Evolutionary conservation across 176 grass and related monocot species (phyloP), one percentile per base, ranked within the genome.

Genomic region (Aegilops bicornis): DNA sequence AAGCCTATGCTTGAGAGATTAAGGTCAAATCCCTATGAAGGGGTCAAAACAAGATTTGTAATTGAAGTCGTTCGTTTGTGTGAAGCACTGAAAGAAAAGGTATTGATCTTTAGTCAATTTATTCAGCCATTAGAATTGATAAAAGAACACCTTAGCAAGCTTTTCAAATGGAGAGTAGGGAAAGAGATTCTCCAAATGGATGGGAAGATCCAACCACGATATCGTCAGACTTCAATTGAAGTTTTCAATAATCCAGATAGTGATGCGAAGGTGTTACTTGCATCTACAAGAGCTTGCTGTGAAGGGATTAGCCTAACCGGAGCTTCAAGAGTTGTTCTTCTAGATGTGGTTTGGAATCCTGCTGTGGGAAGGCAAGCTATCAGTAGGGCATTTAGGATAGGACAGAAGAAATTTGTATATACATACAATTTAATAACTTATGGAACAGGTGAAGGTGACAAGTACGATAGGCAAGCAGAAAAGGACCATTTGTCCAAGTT

Each of bases 331-430:
- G 91, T 98, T 92, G 88, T 98, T 74, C 89, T 98, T 82, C 83
- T 98, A 78, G 96, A 98, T 87, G 93, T 95, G 77, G 93, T 94
- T 81, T 94, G 93, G 96, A 98, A 98, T 73, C 96, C 93, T 20
- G 91, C 96, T 73, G 91, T 95, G 64, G 91, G 86, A 40, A 88
- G 91, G 71, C 96, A 98, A 89, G 96, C 96, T 76, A 94, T 95
- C 78, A 94, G 93, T 36, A 86, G 93, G 82, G 96, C 96, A 23
- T 98, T 86, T 79, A 91, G 96, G 79, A 90, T 94, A 37, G 96
- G 96, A 17, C 96, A 98, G 87, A 72, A 88, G 73, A 98, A 95
- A 88, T 88, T 89, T 72, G 96, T 98, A 37, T 98, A 98, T 73
- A 90, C 93, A 64, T 98, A 98, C 86, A 95, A 95, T 82, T 90